Conservation (phyloP, 2,329 filamentous ascomycete genomes). For the Alternaria burnsii region DNA sequence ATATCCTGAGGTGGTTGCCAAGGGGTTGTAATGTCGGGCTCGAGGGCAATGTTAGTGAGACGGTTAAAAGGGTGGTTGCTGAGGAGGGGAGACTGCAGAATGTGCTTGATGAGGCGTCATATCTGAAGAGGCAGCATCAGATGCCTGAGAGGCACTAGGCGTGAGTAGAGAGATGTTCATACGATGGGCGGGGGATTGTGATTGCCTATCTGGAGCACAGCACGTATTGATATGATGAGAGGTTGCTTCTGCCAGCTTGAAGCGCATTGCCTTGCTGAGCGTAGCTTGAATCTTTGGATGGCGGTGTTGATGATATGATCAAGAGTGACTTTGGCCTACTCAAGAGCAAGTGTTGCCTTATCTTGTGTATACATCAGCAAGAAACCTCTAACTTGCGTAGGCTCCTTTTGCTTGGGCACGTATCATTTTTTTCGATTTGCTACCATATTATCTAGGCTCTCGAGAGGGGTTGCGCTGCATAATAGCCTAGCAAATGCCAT, state of each 20-base stretch:
- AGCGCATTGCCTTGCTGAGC: neutral
- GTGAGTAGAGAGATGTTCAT: neutral
- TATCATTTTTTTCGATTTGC: neutral
- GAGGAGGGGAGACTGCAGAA: slow-evolving; percentile 54
- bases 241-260: neutral
- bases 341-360: neutral
- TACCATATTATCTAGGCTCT: neutral
- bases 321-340: neutral
- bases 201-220: neutral
- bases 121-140: slow-evolving; percentile 49
- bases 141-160: slow-evolving; percentile 45
- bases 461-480: too few species aligned
- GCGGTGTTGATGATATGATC: neutral
- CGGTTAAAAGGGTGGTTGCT: slow-evolving; percentile 53
- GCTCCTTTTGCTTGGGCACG: neutral
- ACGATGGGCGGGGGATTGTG: neutral
- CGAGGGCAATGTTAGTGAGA: slow-evolving; percentile 51
- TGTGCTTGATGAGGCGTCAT: slow-evolving; percentile 52
- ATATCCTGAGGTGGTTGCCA: slow-evolving; percentile 57
- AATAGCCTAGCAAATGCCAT: too few species aligned
- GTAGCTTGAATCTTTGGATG: neutral
- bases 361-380: neutral
- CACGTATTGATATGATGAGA: neutral
- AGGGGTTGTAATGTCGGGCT: slow-evolving; percentile 53
- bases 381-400: neutral